Percentiles rank a stretch among this genome's conserved stretches.
phyloP scores from a whole-genome alignment of 1,284 basidiomycete species.

The Fistulinella staudtii region DNA sequence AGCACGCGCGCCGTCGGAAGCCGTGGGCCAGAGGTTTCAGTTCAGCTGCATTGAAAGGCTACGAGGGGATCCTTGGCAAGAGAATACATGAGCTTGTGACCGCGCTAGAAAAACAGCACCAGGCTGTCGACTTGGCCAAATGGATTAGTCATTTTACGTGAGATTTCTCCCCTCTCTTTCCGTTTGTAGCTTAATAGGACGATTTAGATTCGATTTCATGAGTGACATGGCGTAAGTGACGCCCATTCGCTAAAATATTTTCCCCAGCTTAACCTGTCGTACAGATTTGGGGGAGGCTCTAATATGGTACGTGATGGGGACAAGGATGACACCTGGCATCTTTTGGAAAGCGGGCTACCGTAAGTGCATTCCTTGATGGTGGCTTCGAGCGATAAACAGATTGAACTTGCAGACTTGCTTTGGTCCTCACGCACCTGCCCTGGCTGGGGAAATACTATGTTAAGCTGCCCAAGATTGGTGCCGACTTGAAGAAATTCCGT shows the following conservation, averaged over 20 bases:
- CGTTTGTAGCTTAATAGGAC: conserved; percentile 11
- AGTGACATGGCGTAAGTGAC: conserved; percentile 54
- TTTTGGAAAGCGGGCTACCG: conserved; percentile 37
- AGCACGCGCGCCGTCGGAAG: conserved; percentile 46
- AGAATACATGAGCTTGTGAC: conserved; percentile 39
- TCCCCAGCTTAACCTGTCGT: conserved; percentile 8
- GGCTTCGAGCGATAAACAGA: conserved; percentile 3
- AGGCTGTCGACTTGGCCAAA: conserved; percentile 38
- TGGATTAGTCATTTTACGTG: conserved; percentile 54
- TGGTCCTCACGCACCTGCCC: conserved; percentile 39
- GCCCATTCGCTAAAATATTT: not conserved
- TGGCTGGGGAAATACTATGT: conserved; percentile 37
- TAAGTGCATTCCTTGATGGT: conserved; percentile 21
- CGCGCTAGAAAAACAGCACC: conserved; percentile 34
- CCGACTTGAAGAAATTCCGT: conserved; percentile 32
- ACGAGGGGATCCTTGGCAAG: conserved; percentile 42
- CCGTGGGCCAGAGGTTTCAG: conserved; percentile 53
- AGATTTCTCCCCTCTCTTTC: conserved; percentile 22
- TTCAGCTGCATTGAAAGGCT: conserved; percentile 47
- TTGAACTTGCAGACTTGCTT: conserved; percentile 28
- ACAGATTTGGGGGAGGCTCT: conserved; percentile 49
- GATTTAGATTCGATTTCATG: conserved; percentile 56
- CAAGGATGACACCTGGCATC: conserved; percentile 34
- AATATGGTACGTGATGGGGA: conserved; percentile 42
- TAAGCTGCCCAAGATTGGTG: conserved; percentile 31